These are phyloP conservation scores for Fusarium virguliforme DNA, from an alignment of 2,329 filamentous ascomycete species.

Conservation along the genomic window DNA sequence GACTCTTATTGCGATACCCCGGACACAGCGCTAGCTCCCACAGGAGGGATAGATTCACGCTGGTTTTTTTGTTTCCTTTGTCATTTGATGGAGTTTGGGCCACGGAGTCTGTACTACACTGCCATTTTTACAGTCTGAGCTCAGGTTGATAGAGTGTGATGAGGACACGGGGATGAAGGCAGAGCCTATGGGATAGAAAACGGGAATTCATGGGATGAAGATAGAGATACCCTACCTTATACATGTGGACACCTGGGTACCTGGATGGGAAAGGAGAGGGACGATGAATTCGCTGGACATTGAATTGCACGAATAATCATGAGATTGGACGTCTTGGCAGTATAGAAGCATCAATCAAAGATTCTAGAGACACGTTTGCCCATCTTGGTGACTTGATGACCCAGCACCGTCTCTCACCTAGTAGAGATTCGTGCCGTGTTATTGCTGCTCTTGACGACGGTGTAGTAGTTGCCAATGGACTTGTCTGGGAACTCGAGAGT, in stretches of 20 bases:
- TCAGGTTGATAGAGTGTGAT: constrained; percentile 30
- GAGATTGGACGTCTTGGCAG: neutral
- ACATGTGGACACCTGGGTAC: constrained; percentile 35
- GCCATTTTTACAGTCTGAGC: constrained; percentile 21
- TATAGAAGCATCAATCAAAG: neutral
- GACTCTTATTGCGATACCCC: constrained; percentile 51
- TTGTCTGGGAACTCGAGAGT: neutral
- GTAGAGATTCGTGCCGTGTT: neutral
- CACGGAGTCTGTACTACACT: constrained; percentile 22
- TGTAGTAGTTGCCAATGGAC: too few relatives aligned
- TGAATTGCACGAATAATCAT: constrained; percentile 21
- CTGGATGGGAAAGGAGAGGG: constrained; percentile 22
- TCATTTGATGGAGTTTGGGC: constrained; percentile 33
- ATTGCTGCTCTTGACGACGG: neutral
- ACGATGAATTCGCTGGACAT: constrained; percentile 19
- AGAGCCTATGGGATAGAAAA: constrained; percentile 35
- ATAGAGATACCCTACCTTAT: constrained; percentile 43
- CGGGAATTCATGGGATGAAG: constrained; percentile 24
- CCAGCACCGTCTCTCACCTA: too few relatives aligned
- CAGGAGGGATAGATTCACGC: constrained; percentile 33
- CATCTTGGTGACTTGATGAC: neutral
- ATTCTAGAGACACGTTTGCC: neutral
- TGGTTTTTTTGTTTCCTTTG: constrained; percentile 38
- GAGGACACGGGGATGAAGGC: constrained; percentile 34
- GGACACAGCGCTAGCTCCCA: constrained; percentile 26